phyloP scores from a whole-genome alignment of 371 early-diverging fungal genomes.

The Coemansia sp. region DNA sequence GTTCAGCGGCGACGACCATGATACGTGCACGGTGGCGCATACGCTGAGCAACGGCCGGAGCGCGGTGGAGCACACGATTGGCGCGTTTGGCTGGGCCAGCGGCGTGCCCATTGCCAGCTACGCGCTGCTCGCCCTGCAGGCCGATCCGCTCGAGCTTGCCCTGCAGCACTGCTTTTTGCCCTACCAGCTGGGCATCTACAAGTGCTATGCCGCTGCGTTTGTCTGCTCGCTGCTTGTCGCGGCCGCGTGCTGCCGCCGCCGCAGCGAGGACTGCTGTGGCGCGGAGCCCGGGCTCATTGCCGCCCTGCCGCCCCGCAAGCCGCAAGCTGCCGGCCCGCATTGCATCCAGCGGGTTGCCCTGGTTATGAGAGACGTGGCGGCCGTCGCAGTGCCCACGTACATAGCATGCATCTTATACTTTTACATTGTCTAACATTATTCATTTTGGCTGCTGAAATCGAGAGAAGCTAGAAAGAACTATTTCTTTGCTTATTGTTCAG shows the following conservation, averaged over 20 bases:
- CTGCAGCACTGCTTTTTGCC: slow-evolving; percentile 54
- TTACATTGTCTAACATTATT: too few species aligned
- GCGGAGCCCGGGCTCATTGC: too few species aligned
- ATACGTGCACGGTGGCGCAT: slow-evolving; percentile 73
- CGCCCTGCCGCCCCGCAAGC: too few species aligned
- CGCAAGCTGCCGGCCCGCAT: too few species aligned
- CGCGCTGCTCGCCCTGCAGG: slow-evolving; percentile 52
- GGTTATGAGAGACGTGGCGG: too few species aligned
- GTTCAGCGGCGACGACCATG: slow-evolving; percentile 93
- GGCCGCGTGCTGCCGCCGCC: neutral
- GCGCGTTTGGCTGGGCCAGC: slow-evolving; percentile 61
- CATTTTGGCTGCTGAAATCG: too few species aligned
- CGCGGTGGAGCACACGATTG: slow-evolving; percentile 54
- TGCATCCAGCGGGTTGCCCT: too few species aligned
- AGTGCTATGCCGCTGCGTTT: slow-evolving; percentile 18
- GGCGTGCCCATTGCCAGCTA: slow-evolving; percentile 61
- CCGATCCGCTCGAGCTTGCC: slow-evolving; percentile 5
- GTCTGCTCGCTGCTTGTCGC: slow-evolving; percentile 10
- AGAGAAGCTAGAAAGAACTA: too few species aligned
- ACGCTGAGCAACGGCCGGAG: neutral
- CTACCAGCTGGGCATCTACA: slow-evolving; percentile 56
- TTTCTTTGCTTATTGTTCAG: too few species aligned
- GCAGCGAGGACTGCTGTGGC: too few species aligned
- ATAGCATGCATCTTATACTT: too few species aligned
- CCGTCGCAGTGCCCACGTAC: too few species aligned